Percentiles rank a stretch among this genome's conserved stretches.
phyloP scores from a whole-genome alignment of 345 rosid species.

The Schrenkiella parvula region DNA sequence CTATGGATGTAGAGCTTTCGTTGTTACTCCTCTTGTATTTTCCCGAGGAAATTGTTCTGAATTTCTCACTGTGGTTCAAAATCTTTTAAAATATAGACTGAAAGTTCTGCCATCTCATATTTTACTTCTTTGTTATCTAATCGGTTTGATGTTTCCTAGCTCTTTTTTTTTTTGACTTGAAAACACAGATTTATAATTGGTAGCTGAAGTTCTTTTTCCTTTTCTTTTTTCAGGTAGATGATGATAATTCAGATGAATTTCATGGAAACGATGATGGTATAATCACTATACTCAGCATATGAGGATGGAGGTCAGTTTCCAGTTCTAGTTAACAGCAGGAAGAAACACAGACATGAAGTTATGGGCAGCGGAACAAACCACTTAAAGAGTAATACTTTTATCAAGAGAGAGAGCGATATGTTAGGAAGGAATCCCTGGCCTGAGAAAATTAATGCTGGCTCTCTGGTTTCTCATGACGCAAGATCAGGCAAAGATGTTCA shows the following conservation, averaged over 20 bases:
- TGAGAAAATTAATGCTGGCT: slow-evolving; percentile 35
- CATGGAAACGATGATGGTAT: slow-evolving; percentile 60
- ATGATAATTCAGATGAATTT: slow-evolving; percentile 52
- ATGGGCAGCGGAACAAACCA: slow-evolving; percentile 25
- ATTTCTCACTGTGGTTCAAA: neutral
- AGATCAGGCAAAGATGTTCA: slow-evolving; percentile 42
- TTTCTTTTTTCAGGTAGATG: slow-evolving; percentile 47
- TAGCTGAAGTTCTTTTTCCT: neutral
- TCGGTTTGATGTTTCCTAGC: neutral
- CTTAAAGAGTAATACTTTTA: slow-evolving; percentile 29
- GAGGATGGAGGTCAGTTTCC: slow-evolving; percentile 37
- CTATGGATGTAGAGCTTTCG: slow-evolving; percentile 16
- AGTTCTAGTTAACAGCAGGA: slow-evolving; percentile 34
- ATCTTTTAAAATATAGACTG: neutral
- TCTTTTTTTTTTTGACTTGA: neutral
- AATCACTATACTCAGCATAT: slow-evolving; percentile 53
- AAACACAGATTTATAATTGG: neutral
- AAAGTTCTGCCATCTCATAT: neutral
- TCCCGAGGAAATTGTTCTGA: neutral
- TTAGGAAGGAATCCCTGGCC: slow-evolving; percentile 56
- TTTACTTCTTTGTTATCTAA: neutral
- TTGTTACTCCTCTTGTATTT: slow-evolving; percentile 9
- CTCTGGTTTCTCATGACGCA: slow-evolving; percentile 39
- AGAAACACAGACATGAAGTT: slow-evolving; percentile 48
- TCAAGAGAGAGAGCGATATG: slow-evolving; percentile 39